Percentiles rank a stretch among this genome's conserved stretches.
These are phyloP conservation scores for Aspergillus ustus DNA, from an alignment of 2,329 filamentous ascomycete species.

Conservation along the genomic window DNA sequence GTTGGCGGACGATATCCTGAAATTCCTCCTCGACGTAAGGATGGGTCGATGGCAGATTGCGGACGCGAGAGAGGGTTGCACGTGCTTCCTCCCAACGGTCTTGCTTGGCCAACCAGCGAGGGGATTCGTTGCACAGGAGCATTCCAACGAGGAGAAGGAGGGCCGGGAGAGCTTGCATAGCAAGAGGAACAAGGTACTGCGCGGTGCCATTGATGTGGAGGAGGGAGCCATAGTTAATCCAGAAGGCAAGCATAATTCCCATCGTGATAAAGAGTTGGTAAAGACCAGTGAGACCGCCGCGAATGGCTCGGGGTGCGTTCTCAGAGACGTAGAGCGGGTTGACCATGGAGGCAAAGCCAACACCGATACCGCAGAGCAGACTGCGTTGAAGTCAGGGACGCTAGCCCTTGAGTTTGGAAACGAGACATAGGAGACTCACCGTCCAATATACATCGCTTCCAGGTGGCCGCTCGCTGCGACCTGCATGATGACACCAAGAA, in stretches of 20 bases:
- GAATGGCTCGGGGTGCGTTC: slow-evolving; percentile 62
- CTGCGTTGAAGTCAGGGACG: not conserved
- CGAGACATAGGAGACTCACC: slow-evolving; percentile 46
- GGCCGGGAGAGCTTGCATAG: slow-evolving; percentile 68
- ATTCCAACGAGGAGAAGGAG: slow-evolving; percentile 65
- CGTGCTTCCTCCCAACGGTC: slow-evolving; percentile 71
- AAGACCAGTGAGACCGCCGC: slow-evolving; percentile 63
- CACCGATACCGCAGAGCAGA: slow-evolving; percentile 39
- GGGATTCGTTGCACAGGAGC: slow-evolving; percentile 67
- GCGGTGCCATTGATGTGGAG: slow-evolving; percentile 52
- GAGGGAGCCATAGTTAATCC: slow-evolving; percentile 60
- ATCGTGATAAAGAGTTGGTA: slow-evolving; percentile 63
- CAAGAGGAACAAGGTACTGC: slow-evolving; percentile 59
- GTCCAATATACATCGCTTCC: slow-evolving; percentile 67
- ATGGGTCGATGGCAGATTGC: slow-evolving; percentile 58
- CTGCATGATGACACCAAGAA: slow-evolving; percentile 68
- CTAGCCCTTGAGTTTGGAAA: not conserved
- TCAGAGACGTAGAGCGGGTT: slow-evolving; percentile 66
- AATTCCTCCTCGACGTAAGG: slow-evolving; percentile 64
- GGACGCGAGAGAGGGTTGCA: slow-evolving; percentile 59
- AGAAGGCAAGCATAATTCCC: slow-evolving; percentile 51
- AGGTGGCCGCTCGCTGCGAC: slow-evolving; percentile 64
- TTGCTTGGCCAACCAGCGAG: slow-evolving; percentile 69
- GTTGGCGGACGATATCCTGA: slow-evolving; percentile 57
- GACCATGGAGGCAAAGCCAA: slow-evolving; percentile 59